A percentile compares a stretch with the other conserved stretches of the same genome.
Evolutionary conservation across 2,329 filamentous ascomycete species (phyloP).

Genomic region (Diaporthe amygdali): DNA sequence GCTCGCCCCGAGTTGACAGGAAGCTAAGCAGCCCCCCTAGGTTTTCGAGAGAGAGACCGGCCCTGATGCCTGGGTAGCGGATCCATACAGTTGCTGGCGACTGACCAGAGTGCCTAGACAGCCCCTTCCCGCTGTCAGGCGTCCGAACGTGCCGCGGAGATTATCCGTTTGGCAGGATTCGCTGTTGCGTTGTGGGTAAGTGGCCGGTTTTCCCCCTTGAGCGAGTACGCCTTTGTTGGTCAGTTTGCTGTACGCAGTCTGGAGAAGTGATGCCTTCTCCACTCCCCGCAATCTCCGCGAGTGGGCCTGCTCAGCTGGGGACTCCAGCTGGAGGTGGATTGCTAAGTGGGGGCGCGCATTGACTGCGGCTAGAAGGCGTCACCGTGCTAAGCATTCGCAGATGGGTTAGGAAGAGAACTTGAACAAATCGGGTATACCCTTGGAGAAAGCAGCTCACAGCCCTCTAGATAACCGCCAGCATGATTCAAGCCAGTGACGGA

Average conservation of each 20-base stretch:
- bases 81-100: not conserved
- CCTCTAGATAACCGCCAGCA: not conserved
- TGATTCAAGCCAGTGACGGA: not conserved
- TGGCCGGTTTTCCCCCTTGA: not conserved
- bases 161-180: not conserved
- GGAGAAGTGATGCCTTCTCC: constrained; percentile 10
- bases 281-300: constrained; percentile 7
- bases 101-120: not conserved
- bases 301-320: constrained; percentile 5
- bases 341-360: not conserved
- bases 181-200: not conserved
- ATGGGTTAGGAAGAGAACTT: not conserved
- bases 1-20: not conserved
- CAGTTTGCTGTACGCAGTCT: not conserved
- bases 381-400: not conserved
- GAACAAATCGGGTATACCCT: not conserved
- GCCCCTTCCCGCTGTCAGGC: not conserved
- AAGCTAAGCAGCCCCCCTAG: constrained; percentile 2
- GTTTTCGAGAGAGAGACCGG: not conserved
- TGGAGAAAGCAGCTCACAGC: not conserved
- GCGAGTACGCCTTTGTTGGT: not conserved
- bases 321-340: not conserved
- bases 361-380: not conserved
- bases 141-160: not conserved
- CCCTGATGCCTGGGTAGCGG: not conserved